Conservation (phyloP, 75 land plant species). For the Pinus tabuliformis region DNA sequence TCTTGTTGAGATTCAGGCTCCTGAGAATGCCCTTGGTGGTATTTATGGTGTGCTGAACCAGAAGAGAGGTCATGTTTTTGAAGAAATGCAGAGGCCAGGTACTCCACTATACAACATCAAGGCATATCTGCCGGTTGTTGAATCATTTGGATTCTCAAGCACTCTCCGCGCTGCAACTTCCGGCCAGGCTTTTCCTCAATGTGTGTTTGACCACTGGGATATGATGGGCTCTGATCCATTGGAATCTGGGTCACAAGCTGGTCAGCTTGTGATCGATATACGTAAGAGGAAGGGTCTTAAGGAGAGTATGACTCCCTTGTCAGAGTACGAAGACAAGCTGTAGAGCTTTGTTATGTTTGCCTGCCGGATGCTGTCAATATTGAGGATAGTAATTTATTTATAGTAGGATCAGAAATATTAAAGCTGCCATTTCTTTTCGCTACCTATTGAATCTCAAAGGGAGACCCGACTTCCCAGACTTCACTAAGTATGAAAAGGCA, state of each 20-base stretch:
- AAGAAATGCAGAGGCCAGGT: conserved; percentile 73
- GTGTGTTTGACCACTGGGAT: conserved; percentile 77
- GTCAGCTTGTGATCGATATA: conserved; percentile 40
- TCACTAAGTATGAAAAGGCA: too few species aligned
- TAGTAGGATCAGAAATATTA: too few species aligned
- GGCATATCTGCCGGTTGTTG: conserved; percentile 74
- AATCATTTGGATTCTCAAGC: conserved; percentile 65
- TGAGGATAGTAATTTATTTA: too few species aligned
- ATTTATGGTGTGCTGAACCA: conserved; percentile 64
- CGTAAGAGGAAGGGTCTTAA: conserved; percentile 68
- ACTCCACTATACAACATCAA: conserved; percentile 81
- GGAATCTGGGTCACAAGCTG: conserved; percentile 27
- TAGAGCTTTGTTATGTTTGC: too few species aligned
- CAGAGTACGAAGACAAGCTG: conserved; percentile 59
- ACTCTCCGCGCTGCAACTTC: conserved; percentile 67
- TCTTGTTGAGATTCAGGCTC: conserved; percentile 70
- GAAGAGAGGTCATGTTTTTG: conserved; percentile 70
- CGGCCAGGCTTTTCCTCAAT: conserved; percentile 79
- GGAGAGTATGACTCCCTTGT: conserved; percentile 58
- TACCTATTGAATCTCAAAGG: too few species aligned
- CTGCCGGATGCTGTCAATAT: too few species aligned
- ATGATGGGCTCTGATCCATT: conserved; percentile 37
- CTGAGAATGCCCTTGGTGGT: conserved; percentile 60
- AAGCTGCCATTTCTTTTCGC: too few species aligned
- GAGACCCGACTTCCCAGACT: too few species aligned